phyloP scores from a whole-genome alignment of 306 rosid species.

The Sophora flavescens region DNA sequence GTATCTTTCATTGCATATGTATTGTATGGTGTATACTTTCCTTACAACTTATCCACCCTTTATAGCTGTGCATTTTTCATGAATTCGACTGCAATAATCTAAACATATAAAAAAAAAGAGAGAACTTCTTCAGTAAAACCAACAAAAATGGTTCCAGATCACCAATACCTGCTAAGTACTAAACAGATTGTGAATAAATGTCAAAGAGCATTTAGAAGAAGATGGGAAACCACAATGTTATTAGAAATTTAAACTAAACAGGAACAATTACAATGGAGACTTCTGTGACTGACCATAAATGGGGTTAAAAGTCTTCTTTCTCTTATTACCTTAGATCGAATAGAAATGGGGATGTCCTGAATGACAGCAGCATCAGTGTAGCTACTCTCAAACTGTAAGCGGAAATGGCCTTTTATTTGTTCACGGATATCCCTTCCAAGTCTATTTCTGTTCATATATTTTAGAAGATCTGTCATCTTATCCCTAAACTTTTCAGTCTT shows the following conservation, averaged over 20 bases:
- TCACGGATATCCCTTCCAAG: slow-evolving; percentile 86
- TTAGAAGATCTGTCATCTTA: slow-evolving; percentile 87
- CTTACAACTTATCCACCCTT: not conserved
- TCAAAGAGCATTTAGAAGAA: slow-evolving; percentile 16
- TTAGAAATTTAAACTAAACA: slow-evolving; percentile 17
- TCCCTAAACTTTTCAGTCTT: slow-evolving; percentile 94
- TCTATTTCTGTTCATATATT: slow-evolving; percentile 89
- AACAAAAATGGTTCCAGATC: slow-evolving; percentile 29
- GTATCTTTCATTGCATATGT: slow-evolving; percentile 9
- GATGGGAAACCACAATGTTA: not conserved
- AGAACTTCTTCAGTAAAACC: slow-evolving; percentile 17
- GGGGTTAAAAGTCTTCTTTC: slow-evolving; percentile 36
- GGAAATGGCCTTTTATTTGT: slow-evolving; percentile 92
- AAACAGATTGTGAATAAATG: slow-evolving; percentile 10
- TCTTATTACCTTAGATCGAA: slow-evolving; percentile 81
- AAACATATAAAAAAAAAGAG: slow-evolving; percentile 11
- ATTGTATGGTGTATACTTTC: not conserved
- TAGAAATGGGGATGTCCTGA: slow-evolving; percentile 85
- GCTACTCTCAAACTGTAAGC: slow-evolving; percentile 92
- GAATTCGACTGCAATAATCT: slow-evolving; percentile 10
- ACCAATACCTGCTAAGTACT: slow-evolving; percentile 3
- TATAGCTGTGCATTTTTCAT: slow-evolving; percentile 13
- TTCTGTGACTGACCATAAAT: slow-evolving; percentile 13
- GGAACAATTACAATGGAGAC: not conserved
- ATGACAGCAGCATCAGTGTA: slow-evolving; percentile 86